Percentiles rank a stretch among this genome's conserved stretches.
Conservation (phyloP, 768 basidiomycete genomes). For the Amanita brunnescens region DNA sequence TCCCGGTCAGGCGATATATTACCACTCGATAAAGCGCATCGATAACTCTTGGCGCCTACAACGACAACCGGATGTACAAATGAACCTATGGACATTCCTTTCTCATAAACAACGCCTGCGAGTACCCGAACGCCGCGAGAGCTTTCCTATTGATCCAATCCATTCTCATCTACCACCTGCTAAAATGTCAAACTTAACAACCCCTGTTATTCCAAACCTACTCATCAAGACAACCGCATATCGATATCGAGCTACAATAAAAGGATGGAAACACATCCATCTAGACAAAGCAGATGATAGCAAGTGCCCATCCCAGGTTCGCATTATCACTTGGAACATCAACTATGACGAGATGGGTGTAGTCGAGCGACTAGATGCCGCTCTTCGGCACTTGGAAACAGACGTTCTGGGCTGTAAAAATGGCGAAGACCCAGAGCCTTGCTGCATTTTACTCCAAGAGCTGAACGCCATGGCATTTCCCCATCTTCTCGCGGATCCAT, state of each 20-base stretch:
- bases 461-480: slow-evolving; percentile 37
- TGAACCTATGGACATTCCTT: slow-evolving; percentile 1
- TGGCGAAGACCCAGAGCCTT: slow-evolving; percentile 43
- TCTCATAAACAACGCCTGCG: background rate
- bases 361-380: slow-evolving; percentile 36
- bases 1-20: background rate
- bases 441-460: slow-evolving; percentile 65
- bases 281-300: slow-evolving; percentile 21
- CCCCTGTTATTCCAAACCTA: slow-evolving; percentile 20
- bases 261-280: slow-evolving; percentile 38
- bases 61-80: background rate
- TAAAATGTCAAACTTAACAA: background rate
- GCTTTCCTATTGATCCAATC: no score
- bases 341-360: slow-evolving; percentile 33
- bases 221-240: slow-evolving; percentile 26
- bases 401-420: slow-evolving; percentile 40
- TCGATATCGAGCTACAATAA: slow-evolving; percentile 30
- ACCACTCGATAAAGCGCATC: background rate
- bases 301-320: slow-evolving; percentile 34
- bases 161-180: background rate
- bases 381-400: slow-evolving; percentile 46
- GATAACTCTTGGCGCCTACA: background rate
- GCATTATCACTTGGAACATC: slow-evolving; percentile 68
- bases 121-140: background rate
- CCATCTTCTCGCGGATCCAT: slow-evolving; percentile 43